Base-by-base conservation (phyloP, 352 stramenopile genomes). In the Globisporangium nagaii region DNA sequence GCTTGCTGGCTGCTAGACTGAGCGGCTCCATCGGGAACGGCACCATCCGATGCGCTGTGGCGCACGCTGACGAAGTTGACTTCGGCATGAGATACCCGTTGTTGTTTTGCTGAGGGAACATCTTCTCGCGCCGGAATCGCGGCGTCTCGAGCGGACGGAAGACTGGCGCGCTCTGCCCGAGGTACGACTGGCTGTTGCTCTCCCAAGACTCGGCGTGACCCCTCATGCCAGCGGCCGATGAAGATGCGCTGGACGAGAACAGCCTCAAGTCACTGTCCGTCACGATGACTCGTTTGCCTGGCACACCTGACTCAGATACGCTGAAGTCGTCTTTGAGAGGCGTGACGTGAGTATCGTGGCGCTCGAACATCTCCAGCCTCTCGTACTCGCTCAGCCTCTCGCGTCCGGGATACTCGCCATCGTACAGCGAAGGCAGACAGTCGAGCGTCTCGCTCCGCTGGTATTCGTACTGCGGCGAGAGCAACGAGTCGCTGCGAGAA, bases 261-360 rank as follows among this genome's bases (percentile, higher is more conserved):
- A 79, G 35, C 20, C 52, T 71, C 32, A 82, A 58, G 30, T 85
- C 71, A 35, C 46, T 79, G 35, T 80, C 67, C 1, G 63, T 73
- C 19, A 80, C 73, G 22, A 80, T 62, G 13, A 84, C 55, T 44
- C 80, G 82, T 61, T 72, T 78, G 40, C 77, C 59, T 2, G 63
- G 51, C 25, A 55, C 65, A 13, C 59, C 73, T 10, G 73, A 71
- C 20, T 75, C 84, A 4, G 73, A 39, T 17, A 57, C 56, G 32
- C 22, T 58, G 13, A 43, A 28, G 2, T 65, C 50, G 19, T 63
- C 37, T n/a, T 63, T 69, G 22, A 61, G 47, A 9, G 44, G 17
- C 8, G 41, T 22, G 9, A 50, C 39, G 19, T 35, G 32, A 19
- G 30, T 11, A n/a, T 44, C 22, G 36, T 31, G 40, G 17, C 13